These are phyloP conservation scores for Hsuehochloa calcarea DNA, from an alignment of 176 grass and related monocot genomes.

Conservation along the genomic window DNA sequence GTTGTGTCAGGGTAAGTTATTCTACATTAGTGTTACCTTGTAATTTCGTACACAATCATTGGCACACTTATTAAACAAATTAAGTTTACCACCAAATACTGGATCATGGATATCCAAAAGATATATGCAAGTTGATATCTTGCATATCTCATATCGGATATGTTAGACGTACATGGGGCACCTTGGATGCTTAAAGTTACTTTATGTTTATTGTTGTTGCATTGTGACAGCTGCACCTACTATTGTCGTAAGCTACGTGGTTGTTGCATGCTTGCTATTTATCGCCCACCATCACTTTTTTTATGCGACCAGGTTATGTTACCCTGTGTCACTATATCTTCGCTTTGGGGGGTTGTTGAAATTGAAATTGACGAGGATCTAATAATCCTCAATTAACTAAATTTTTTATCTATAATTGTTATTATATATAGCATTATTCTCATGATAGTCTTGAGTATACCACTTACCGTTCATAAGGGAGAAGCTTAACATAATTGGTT, in stretches of 20 bases:
- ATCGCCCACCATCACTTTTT: not conserved
- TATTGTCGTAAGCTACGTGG: not conserved
- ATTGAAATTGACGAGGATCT: no score
- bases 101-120: not conserved
- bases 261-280: not conserved
- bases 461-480: no score
- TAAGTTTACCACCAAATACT: accelerated
- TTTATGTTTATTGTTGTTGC: not conserved
- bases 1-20: not conserved
- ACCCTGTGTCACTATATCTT: not conserved
- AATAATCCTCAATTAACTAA: no score
- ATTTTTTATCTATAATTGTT: no score
- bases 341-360: not conserved
- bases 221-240: not conserved
- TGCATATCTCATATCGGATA: not conserved
- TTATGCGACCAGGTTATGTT: accelerated
- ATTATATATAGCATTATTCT: no score
- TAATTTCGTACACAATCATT: not conserved
- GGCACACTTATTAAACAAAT: not conserved
- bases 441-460: no score
- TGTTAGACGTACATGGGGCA: not conserved
- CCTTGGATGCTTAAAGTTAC: not conserved
- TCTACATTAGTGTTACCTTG: not conserved
- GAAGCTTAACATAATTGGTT: no score
- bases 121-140: not conserved